Conservation (phyloP, 2,329 filamentous ascomycete species). For the Colletotrichum camelliae region DNA sequence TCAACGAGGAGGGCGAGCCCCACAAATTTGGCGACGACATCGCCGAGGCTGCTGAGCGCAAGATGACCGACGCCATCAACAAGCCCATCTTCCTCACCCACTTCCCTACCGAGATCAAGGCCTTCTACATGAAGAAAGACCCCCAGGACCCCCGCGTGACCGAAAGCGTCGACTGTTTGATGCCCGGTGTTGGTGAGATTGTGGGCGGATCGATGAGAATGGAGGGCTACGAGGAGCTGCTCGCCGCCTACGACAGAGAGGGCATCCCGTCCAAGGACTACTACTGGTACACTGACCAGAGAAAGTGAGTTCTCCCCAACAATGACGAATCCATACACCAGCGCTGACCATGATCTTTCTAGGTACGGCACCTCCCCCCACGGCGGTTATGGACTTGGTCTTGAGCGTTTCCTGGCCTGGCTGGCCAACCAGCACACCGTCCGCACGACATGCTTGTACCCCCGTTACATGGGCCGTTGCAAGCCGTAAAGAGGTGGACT, state of each 20-base stretch:
- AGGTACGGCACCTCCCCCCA: conserved; percentile 92
- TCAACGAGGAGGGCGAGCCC: conserved; percentile 88
- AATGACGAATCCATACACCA: background rate
- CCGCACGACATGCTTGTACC: conserved; percentile 74
- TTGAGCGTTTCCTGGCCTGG: conserved; percentile 78
- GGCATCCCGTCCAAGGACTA: conserved; percentile 85
- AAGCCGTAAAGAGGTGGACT: conserved; percentile 62
- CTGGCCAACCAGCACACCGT: conserved; percentile 69
- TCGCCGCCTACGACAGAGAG: conserved; percentile 86
- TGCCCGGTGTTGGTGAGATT: conserved; percentile 97
- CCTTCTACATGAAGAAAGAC: conserved; percentile 98
- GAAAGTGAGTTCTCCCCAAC: conserved; percentile 71
- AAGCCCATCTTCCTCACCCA: conserved; percentile 94
- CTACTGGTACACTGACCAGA: conserved; percentile 99
- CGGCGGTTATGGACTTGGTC: conserved; percentile 89
- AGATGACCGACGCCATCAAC: conserved; percentile 98
- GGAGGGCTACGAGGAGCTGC: conserved; percentile 86
- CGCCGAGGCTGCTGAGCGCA: conserved; percentile 93
- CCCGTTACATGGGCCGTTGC: conserved; percentile 81
- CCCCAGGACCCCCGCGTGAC: conserved; percentile 80
- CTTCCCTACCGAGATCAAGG: conserved; percentile 97
- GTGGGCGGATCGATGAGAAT: conserved; percentile 97
- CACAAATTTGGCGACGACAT: conserved; percentile 98
- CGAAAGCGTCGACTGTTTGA: conserved; percentile 83
- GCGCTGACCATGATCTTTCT: background rate